Conservation (phyloP, 768 basidiomycete species). For the Boletus reticuloceps region DNA sequence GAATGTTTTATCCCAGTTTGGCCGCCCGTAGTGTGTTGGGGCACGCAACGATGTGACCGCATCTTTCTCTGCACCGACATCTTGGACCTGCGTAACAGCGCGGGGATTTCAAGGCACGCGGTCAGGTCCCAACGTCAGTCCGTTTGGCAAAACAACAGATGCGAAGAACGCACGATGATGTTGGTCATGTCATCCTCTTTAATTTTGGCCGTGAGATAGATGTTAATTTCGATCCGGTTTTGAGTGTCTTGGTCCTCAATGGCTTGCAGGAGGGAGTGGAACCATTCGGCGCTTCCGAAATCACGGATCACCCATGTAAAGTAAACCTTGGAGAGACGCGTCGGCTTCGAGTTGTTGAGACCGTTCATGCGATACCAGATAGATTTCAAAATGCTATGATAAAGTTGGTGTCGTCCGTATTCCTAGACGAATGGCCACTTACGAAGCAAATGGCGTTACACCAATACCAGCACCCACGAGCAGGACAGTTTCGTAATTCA, state of each 20-base stretch:
- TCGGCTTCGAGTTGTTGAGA: constrained; percentile 68
- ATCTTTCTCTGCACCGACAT: constrained; percentile 91
- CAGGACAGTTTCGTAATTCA: constrained; percentile 85
- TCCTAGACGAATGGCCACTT: constrained; percentile 31
- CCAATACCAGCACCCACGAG: constrained; percentile 95
- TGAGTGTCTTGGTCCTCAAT: constrained; percentile 90
- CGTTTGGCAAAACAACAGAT: not conserved
- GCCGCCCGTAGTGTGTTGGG: constrained; percentile 90
- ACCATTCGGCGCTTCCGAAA: constrained; percentile 88
- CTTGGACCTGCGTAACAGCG: constrained; percentile 55
- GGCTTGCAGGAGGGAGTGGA: constrained; percentile 89
- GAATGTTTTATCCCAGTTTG: constrained; percentile 82
- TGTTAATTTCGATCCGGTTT: constrained; percentile 89
- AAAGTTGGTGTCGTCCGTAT: constrained; percentile 1
- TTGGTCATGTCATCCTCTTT: constrained; percentile 94
- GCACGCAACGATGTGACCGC: constrained; percentile 86
- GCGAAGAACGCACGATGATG: constrained; percentile 61
- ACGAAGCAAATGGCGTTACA: constrained; percentile 96
- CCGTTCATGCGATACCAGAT: constrained; percentile 98
- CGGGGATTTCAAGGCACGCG: not conserved
- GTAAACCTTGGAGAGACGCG: constrained; percentile 87
- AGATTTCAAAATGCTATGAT: constrained; percentile 73
- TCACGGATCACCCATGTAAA: constrained; percentile 97
- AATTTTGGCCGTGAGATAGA: constrained; percentile 88
- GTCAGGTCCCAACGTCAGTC: not conserved